Evolutionary conservation across 352 stramenopile genomes (phyloP), one percentile per base, ranked within the genome.

Genomic region (Pythium myriotylum): DNA sequence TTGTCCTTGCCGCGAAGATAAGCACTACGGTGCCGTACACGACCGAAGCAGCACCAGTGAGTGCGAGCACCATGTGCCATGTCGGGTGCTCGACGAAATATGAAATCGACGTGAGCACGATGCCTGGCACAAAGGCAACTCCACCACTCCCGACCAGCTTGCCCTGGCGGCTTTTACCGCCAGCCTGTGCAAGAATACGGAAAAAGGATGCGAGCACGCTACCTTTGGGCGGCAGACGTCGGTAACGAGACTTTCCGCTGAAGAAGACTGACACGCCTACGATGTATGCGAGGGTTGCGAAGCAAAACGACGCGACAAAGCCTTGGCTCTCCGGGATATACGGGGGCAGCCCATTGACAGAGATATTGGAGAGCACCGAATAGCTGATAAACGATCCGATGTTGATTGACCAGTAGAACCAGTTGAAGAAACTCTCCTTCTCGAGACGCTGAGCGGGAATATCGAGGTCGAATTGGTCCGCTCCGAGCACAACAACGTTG

Each of bases 341-440:
- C 12, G 85, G 86, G 24, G 87, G 78, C 12, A 97, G 52, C 4
- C 91, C 91, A 56, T 97, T 96, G n/a, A 97, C 88, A 0, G 89
- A 88, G 37, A 97, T 67, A 59, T 97, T 97, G 4, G 88, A 91
- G 22, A 97, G 74, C 42, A 97, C 77, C 0, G 81, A 92, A 68
- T 95, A 97, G 74, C 89, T 97, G 54, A 97, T 86, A 32, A 92
- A 91, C 7, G 91, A 89, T 29, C 91, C 91, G 22, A 96, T 76
- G 66, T 97, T 97, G 67, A 97, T 96, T 8, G 86, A 75, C 88
- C 87, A 97, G 75, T 97, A 97, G 73, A 97, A 97, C 82, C 81
- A 96, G 62, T 96, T 96, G 75, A 97, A 97, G 67, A 96, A 97
- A 39, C 83, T 92, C 67, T 93, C 86, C 54, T 95, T 92, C 70